Evolutionary conservation across 2,329 filamentous ascomycete genomes (phyloP).

Genomic region (Annulohypoxylon truncatum): DNA sequence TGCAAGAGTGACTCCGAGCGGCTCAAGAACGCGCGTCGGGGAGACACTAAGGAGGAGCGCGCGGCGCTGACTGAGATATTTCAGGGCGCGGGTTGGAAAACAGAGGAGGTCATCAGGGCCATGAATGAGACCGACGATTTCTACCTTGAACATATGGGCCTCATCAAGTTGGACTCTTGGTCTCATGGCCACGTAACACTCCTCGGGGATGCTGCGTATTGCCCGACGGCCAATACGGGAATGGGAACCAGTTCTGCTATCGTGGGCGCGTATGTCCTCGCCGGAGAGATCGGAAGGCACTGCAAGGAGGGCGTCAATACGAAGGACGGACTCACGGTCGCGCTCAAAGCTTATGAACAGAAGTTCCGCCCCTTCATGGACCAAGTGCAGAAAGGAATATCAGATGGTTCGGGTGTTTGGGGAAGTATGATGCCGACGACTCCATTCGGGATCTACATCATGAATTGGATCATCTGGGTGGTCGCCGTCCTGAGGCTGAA

Average conservation of each 20-base stretch:
- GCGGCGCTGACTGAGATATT: conserved; percentile 54
- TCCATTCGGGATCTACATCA: conserved; percentile 48
- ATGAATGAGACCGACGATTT: conserved; percentile 58
- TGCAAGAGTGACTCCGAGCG: conserved; percentile 53
- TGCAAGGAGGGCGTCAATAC: conserved; percentile 33
- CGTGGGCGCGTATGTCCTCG: conserved; percentile 60
- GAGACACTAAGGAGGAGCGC: conserved; percentile 55
- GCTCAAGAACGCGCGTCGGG: conserved; percentile 49
- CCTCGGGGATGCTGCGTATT: conserved; percentile 63
- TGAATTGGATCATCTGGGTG: conserved; percentile 49
- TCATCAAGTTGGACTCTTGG: conserved; percentile 56
- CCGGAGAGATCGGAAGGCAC: conserved; percentile 55
- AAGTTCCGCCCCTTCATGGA: conserved; percentile 55
- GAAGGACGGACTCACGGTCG: conserved; percentile 43
- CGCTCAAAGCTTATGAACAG: conserved; percentile 54
- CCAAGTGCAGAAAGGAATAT: conserved; percentile 50
- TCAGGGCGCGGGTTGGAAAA: conserved; percentile 59
- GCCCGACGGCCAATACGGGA: conserved; percentile 57
- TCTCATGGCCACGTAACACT: conserved; percentile 59
- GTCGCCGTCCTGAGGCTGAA: conserved; percentile 52
- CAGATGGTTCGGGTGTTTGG: conserved; percentile 10
- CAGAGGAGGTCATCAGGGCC: conserved; percentile 55
- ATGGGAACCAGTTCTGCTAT: conserved; percentile 57
- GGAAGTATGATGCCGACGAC: conserved; percentile 45
- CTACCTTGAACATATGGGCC: conserved; percentile 57